Percentiles rank a stretch among this genome's conserved stretches.
Conservation (phyloP, 192 early-diverging fungal species). For the Dissophora ornata region DNA sequence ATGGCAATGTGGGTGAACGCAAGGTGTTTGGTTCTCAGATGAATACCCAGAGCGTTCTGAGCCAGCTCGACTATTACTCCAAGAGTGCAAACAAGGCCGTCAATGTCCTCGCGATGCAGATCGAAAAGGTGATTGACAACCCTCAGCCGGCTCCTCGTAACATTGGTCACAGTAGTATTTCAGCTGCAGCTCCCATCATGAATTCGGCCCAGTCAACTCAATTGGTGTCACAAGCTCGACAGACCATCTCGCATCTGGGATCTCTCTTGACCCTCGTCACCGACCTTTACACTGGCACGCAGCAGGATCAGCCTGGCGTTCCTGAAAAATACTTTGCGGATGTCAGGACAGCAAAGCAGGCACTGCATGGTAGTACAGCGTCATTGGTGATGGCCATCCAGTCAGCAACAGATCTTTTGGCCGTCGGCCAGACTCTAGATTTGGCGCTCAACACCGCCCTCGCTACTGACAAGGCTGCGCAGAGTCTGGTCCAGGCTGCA, state of each 20-base stretch:
- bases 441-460: slow-evolving; percentile 60
- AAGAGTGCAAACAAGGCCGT: slow-evolving; percentile 53
- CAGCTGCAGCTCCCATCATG: slow-evolving; percentile 36
- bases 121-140: slow-evolving; percentile 48
- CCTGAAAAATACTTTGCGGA: slow-evolving; percentile 56
- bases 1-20: slow-evolving; percentile 9
- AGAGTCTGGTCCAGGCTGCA: slow-evolving; percentile 64
- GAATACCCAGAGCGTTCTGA: slow-evolving; percentile 43
- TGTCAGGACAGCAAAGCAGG: slow-evolving; percentile 72
- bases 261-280: slow-evolving; percentile 55
- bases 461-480: slow-evolving; percentile 66
- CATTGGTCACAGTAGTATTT: slow-evolving; percentile 13
- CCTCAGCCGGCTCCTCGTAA: slow-evolving; percentile 14
- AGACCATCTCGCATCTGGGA: slow-evolving; percentile 56
- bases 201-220: slow-evolving; percentile 56
- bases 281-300: slow-evolving; percentile 36
- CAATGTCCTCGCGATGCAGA: slow-evolving; percentile 42
- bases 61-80: slow-evolving; percentile 53
- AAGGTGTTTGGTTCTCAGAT: slow-evolving; percentile 45
- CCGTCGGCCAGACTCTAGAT: slow-evolving; percentile 64
- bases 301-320: slow-evolving; percentile 16
- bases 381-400: slow-evolving; percentile 70
- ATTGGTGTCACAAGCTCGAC: slow-evolving; percentile 51
- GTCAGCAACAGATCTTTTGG: slow-evolving; percentile 67
- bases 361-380: slow-evolving; percentile 72